A percentile compares a stretch with the other conserved stretches of the same genome.
These are phyloP conservation scores for Boletus albobrunnescens DNA, from an alignment of 1,284 basidiomycete species.

Conservation along the genomic window DNA sequence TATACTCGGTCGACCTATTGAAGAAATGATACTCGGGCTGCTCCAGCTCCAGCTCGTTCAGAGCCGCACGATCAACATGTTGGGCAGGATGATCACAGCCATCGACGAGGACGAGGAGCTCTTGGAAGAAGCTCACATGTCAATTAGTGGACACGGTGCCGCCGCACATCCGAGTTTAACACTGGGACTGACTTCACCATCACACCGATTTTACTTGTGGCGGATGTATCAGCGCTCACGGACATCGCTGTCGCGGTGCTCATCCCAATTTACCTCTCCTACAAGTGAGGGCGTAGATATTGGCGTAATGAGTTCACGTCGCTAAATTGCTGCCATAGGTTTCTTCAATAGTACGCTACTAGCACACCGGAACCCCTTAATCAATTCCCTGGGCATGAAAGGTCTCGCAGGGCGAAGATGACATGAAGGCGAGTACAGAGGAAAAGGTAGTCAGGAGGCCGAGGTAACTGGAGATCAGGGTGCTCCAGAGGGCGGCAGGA, in stretches of 20 bases:
- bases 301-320: background rate
- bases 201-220: too few species aligned
- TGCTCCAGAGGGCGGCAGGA: background rate
- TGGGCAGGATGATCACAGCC: too few species aligned
- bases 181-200: too few species aligned
- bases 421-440: background rate
- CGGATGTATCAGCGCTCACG: too few species aligned
- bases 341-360: constrained; percentile 1
- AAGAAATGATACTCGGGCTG: constrained; percentile 3
- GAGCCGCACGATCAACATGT: too few species aligned
- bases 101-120: too few species aligned
- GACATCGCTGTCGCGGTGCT: background rate
- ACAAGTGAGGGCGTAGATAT: background rate
- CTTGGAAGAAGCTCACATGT: too few species aligned
- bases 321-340: background rate
- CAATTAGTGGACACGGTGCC: too few species aligned
- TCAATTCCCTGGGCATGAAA: background rate
- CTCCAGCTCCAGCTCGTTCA: constrained; percentile 10
- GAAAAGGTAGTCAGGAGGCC: too few species aligned
- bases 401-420: background rate
- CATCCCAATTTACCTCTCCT: constrained; percentile 1
- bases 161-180: too few species aligned
- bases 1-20: constrained; percentile 41
- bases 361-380: background rate
- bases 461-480: background rate